Base-by-base conservation (phyloP, 2,329 filamentous ascomycete species). In the Colletotrichum neosansevieriae region DNA sequence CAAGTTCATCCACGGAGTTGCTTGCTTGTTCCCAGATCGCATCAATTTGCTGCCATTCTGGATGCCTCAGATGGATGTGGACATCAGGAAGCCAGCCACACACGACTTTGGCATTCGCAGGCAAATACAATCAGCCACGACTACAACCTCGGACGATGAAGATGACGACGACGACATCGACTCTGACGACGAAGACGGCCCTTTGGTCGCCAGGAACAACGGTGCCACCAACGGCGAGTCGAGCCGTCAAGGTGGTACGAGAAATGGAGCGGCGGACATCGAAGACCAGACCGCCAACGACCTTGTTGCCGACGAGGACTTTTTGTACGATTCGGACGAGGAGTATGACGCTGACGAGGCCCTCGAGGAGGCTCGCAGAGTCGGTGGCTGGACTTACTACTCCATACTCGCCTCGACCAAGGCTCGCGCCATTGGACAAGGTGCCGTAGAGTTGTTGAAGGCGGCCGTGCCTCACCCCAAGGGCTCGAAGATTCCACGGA, bases 21-120 rank as follows among this genome's bases (percentile, higher is more conserved):
- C 95, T 10, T 92, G 89, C 11, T 82, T 99, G 51, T 97, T 98
- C 79, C 94, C 94, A 0, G 87, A 90, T 50, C 89, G 92, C 63
- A 99, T 99, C 79, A 85, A 98, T 54, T 86, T 99, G 12, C 85
- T 99, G 6, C 96, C 96, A 0, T 99, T 93, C 84, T 99, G 96
- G 96, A 93, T 95, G 85, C 96, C 96, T 1, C 96, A 99, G 81
- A 99, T 99, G 96, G 91, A 97, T 73, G 90, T 97, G 24, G 96
- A 99, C 76, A 99, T 99, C 74, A 92, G 94, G 73, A 99, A 99
- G 80, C 94, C 96, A 1, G 88, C 90, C 34, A 94, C 89, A 4
- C 94, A 96, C 75, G 89, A 92, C 73, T 98, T 98, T 77, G 96
- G 96, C 63, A 98, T 99, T 74, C 91, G 93, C 75, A 87, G 95